Evolutionary conservation across 1,284 basidiomycete species (phyloP).

Genomic region (Sporisorium exsertum): DNA sequence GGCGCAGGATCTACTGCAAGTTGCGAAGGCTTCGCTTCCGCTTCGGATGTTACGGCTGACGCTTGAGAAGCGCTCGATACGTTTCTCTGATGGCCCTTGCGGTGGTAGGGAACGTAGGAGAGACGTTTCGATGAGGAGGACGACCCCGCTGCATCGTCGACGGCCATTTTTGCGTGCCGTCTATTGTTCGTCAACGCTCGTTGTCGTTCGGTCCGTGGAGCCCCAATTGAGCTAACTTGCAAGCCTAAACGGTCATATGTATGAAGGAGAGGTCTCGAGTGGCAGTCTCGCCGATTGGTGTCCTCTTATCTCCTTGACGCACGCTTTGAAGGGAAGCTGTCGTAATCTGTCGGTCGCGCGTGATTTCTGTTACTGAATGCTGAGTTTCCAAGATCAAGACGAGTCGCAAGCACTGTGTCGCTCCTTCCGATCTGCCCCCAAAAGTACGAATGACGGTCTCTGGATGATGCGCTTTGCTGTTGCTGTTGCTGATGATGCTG

Average conservation of each 20-base stretch:
- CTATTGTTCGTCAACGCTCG: background rate
- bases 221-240: background rate
- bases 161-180: conserved; percentile 9
- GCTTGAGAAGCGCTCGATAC: conserved; percentile 29
- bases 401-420: background rate
- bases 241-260: background rate
- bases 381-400: background rate
- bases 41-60: background rate
- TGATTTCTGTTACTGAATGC: background rate
- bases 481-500: conserved; percentile 1
- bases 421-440: background rate
- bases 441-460: background rate
- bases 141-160: conserved; percentile 15
- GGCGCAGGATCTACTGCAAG: background rate
- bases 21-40: background rate
- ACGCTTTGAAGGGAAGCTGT: background rate
- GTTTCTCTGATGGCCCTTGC: conserved; percentile 34
- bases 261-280: background rate
- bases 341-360: background rate
- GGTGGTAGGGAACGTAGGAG: conserved; percentile 47
- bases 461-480: background rate
- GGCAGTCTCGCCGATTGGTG: background rate
- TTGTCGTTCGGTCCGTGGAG: background rate
- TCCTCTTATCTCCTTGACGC: background rate
- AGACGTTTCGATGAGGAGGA: conserved; percentile 42